Conservation (phyloP, 208 protist species). For the Trypanosoma conorhini region DNA sequence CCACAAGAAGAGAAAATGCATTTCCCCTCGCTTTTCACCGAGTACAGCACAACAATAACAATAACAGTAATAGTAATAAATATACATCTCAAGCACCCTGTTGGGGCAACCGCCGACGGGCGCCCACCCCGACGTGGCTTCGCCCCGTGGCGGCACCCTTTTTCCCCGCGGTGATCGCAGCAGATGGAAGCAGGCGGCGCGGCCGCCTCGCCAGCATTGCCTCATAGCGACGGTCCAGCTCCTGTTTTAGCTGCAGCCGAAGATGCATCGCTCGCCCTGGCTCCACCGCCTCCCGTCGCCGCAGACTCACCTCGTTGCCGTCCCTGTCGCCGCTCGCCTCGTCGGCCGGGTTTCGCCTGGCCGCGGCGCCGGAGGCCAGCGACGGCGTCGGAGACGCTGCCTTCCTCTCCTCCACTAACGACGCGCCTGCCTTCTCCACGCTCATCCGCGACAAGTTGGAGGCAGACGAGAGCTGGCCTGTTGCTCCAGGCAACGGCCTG, state of each 20-base stretch:
- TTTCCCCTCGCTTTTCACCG: too few species aligned
- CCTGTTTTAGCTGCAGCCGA: slow-evolving; percentile 11
- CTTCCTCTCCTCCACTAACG: too few species aligned
- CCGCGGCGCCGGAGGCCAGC: background rate
- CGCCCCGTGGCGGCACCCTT: background rate
- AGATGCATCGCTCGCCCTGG: slow-evolving; percentile 7
- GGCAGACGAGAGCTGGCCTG: background rate
- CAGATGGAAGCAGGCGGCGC: background rate
- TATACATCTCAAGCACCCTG: background rate
- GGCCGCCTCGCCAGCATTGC: background rate
- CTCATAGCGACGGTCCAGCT: slow-evolving; percentile 5
- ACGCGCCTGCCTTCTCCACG: too few species aligned
- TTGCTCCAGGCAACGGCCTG: background rate
- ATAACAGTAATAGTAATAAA: background rate
- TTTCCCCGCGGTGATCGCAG: background rate
- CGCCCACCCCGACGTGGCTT: background rate
- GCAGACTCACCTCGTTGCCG: background rate
- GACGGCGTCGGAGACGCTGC: background rate
- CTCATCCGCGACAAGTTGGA: background rate
- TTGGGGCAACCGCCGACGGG: background rate
- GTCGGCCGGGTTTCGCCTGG: background rate
- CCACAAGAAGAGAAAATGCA: background rate
- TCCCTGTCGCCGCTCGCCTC: background rate
- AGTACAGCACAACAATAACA: background rate
- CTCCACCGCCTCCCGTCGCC: background rate